Conservation (phyloP, 495 filamentous ascomycete genomes). For the Oidiodendron maius region DNA sequence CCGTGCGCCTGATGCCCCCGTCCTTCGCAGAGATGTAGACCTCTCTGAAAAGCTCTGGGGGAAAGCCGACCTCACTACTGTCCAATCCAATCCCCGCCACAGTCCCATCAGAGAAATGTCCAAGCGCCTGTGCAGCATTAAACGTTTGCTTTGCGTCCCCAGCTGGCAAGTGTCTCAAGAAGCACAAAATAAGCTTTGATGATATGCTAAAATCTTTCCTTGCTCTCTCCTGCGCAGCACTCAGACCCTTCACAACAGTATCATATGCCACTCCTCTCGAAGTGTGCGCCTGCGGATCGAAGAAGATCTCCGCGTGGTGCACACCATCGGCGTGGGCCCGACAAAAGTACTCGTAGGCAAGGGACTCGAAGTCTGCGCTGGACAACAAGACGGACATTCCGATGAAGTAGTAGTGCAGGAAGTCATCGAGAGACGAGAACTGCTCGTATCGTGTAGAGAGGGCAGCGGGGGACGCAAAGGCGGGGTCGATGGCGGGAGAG, state of each 20-base stretch:
- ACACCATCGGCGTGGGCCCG: conserved; percentile 60
- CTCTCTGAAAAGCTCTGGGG: conserved; percentile 56
- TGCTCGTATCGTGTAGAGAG: conserved; percentile 52
- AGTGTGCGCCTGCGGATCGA: conserved; percentile 72
- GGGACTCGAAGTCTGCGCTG: conserved; percentile 60
- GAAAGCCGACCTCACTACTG: conserved; percentile 56
- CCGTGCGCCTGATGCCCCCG: conserved; percentile 51
- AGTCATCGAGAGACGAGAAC: conserved; percentile 70
- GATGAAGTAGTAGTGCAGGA: conserved; percentile 72
- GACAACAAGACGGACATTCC: conserved; percentile 62
- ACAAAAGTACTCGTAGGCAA: conserved; percentile 68
- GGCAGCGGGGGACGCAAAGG: conserved; percentile 53
- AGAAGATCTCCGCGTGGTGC: conserved; percentile 72
- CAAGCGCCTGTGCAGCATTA: conserved; percentile 37
- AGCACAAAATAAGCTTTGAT: conserved; percentile 60
- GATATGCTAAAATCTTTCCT: conserved; percentile 57
- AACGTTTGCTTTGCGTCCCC: conserved; percentile 44
- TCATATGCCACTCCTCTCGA: conserved; percentile 53
- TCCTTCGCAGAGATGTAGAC: conserved; percentile 48
- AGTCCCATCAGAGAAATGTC: conserved; percentile 43
- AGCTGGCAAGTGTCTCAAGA: conserved; percentile 62
- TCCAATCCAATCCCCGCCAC: conserved; percentile 63
- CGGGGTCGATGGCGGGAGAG: conserved; percentile 43
- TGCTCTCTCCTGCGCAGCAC: conserved; percentile 51
- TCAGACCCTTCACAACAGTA: conserved; percentile 55